Percentiles rank a stretch among this genome's conserved stretches.
Evolutionary conservation across 805 yeast genomes (phyloP).

Genomic region (Pichia cabralensis): DNA sequence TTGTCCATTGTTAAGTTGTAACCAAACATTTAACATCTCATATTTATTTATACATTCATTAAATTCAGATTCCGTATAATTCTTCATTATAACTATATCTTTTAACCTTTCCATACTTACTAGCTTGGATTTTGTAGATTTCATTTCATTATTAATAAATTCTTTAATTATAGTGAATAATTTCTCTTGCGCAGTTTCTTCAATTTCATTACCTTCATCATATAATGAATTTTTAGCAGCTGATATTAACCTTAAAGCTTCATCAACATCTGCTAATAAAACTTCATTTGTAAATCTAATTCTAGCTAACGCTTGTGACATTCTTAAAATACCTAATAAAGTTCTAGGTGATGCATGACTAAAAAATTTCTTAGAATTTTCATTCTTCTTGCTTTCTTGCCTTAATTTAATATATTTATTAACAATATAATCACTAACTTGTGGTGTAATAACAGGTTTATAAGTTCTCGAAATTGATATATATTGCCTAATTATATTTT

Average conservation of each 20-base stretch:
- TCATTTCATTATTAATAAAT: constrained; percentile 19
- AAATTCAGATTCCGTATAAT: constrained; percentile 74
- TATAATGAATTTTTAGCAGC: constrained; percentile 81
- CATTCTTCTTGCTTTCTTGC: constrained; percentile 77
- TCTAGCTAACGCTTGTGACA: constrained; percentile 92
- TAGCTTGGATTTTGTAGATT: constrained; percentile 22
- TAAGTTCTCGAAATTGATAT: constrained; percentile 75
- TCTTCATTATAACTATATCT: constrained; percentile 64
- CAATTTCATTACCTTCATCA: constrained; percentile 38
- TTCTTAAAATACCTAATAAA: constrained; percentile 76
- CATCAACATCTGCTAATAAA: constrained; percentile 78
- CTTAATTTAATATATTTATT: constrained; percentile 83
- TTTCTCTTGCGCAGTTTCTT: constrained; percentile 59
- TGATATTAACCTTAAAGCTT: constrained; percentile 77
- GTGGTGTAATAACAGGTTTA: constrained; percentile 77
- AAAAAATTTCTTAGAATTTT: constrained; percentile 67
- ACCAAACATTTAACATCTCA: constrained; percentile 64
- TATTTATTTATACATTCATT: constrained; percentile 70
- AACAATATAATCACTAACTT: constrained; percentile 80
- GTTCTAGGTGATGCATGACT: constrained; percentile 95
- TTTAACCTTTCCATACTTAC: constrained; percentile 40
- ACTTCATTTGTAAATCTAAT: constrained; percentile 72
- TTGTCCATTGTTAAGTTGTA: constrained; percentile 60
- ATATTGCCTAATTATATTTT: constrained; percentile 75
- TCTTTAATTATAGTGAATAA: constrained; percentile 63